phyloP scores from a whole-genome alignment of 805 yeast species.

The Cyberlindnera americana region DNA sequence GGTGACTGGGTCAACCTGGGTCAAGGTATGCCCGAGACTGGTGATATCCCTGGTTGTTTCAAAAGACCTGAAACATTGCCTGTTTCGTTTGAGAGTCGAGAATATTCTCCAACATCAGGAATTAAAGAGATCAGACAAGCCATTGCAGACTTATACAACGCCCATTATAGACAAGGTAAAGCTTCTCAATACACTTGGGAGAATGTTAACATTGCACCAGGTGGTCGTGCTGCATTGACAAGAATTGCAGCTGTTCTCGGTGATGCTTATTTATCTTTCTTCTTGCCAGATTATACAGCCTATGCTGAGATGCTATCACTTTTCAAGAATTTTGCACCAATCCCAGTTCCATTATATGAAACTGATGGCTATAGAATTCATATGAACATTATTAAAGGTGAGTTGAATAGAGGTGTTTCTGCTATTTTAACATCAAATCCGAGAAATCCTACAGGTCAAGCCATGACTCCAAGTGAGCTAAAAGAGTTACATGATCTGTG shows the following conservation, averaged over 20 bases:
- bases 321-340: constrained; percentile 59
- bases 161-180: constrained; percentile 45
- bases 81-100: constrained; percentile 46
- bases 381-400: constrained; percentile 47
- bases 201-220: constrained; percentile 61
- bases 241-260: constrained; percentile 58
- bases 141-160: constrained; percentile 54
- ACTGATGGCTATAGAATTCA: constrained; percentile 55
- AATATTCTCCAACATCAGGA: constrained; percentile 61
- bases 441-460: constrained; percentile 58
- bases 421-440: constrained; percentile 60
- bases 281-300: constrained; percentile 62
- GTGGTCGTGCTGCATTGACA: constrained; percentile 60
- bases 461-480: constrained; percentile 46
- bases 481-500: constrained; percentile 49
- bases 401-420: constrained; percentile 53
- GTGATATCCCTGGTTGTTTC: constrained; percentile 56
- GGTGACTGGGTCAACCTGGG: constrained; percentile 56
- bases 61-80: constrained; percentile 47
- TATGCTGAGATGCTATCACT: constrained; percentile 62
- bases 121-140: constrained; percentile 51
- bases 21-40: constrained; percentile 65
- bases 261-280: constrained; percentile 57
- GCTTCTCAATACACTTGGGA: constrained; percentile 54
- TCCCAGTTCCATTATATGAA: constrained; percentile 58